Evolutionary conservation across 2,329 filamentous ascomycete species (phyloP).

Genomic region (Phialocephala sp.): DNA sequence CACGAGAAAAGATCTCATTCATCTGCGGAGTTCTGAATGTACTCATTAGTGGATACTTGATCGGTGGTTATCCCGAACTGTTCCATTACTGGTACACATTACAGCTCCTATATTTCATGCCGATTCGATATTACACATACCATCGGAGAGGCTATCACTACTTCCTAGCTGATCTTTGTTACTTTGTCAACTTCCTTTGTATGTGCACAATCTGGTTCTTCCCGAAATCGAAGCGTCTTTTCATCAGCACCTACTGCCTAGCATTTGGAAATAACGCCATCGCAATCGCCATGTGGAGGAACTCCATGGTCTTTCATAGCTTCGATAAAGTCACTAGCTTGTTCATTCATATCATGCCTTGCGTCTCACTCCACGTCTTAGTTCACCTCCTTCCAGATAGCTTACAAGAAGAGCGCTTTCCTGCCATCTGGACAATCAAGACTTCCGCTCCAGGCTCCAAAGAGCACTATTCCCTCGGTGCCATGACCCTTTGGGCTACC

Average conservation of each 20-base stretch:
- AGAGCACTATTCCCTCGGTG: conserved; percentile 77
- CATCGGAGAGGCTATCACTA: conserved; percentile 93
- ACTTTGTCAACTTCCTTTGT: conserved; percentile 92
- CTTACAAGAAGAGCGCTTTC: conserved; percentile 73
- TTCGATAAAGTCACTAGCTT: conserved; percentile 96
- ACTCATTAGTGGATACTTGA: conserved; percentile 92
- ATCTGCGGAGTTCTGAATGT: conserved; percentile 97
- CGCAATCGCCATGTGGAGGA: conserved; percentile 98
- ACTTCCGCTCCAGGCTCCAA: conserved; percentile 70
- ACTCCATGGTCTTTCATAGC: conserved; percentile 97
- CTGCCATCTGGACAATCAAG: conserved; percentile 85
- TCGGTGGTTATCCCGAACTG: conserved; percentile 82
- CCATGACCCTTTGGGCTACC: conserved; percentile 95
- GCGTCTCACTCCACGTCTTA: conserved; percentile 88
- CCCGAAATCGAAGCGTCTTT: conserved; percentile 85
- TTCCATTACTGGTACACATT: conserved; percentile 93
- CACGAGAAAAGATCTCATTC: conserved; percentile 93
- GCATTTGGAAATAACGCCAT: conserved; percentile 97
- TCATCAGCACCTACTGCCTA: conserved; percentile 90
- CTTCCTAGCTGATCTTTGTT: conserved; percentile 95
- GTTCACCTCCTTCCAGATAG: conserved; percentile 78
- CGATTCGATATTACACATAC: conserved; percentile 90
- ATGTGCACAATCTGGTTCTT: conserved; percentile 89
- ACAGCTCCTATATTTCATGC: conserved; percentile 95
- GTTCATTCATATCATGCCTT: conserved; percentile 99